These are phyloP conservation scores for Colletotrichum falcatum DNA, from an alignment of 2,329 filamentous ascomycete genomes.

Conservation along the genomic window DNA sequence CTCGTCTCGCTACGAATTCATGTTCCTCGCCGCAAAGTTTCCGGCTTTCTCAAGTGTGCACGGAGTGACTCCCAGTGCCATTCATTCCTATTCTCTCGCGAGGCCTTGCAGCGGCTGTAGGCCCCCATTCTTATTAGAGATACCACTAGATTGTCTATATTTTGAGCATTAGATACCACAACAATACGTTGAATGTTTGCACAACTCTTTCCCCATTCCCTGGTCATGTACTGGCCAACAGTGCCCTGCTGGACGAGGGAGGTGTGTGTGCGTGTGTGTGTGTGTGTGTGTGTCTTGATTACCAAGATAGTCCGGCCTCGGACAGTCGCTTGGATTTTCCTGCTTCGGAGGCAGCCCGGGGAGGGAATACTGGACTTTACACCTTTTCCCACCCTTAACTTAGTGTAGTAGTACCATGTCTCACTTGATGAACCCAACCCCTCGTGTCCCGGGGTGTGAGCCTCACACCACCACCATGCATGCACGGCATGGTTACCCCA, in stretches of 20 bases:
- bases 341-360: neutral
- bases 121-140: conserved; percentile 27
- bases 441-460: neutral
- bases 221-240: too few relatives aligned
- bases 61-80: conserved; percentile 19
- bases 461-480: conserved; percentile 6
- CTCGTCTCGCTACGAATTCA: conserved; percentile 34
- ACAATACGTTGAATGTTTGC: conserved; percentile 25
- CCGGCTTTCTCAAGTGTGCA: conserved; percentile 27
- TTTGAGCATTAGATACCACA: conserved; percentile 39
- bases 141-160: conserved; percentile 39
- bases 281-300: too few relatives aligned
- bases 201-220: too few relatives aligned
- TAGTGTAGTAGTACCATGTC: too few relatives aligned
- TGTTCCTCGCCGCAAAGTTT: conserved; percentile 14
- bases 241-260: too few relatives aligned
- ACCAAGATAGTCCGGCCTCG: neutral
- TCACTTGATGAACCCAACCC: too few relatives aligned
- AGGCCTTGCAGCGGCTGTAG: conserved; percentile 6
- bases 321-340: neutral
- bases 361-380: neutral
- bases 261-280: too few relatives aligned
- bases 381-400: neutral
- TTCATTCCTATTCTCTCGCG: conserved; percentile 22
- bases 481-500: neutral